phyloP scores from a whole-genome alignment of 2,329 filamentous ascomycete genomes.

The Neofusicoccum laricinum region DNA sequence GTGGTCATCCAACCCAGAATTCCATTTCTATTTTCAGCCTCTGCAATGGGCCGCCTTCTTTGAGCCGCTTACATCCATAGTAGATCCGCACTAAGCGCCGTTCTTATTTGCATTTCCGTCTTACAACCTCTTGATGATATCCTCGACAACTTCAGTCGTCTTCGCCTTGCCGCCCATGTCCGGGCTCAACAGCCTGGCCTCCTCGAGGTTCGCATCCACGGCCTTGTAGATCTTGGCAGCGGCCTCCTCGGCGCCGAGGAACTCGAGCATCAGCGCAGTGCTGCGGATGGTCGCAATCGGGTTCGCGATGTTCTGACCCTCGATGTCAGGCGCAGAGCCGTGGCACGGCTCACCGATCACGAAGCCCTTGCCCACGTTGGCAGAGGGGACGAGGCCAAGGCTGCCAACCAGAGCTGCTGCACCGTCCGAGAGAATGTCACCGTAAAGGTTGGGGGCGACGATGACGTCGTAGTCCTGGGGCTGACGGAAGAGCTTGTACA shows the following conservation, averaged over 20 bases:
- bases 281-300: conserved; percentile 92
- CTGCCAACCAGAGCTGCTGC: conserved; percentile 91
- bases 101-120: conserved; percentile 1
- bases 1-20: background rate
- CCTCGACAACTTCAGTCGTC: conserved; percentile 81
- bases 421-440: conserved; percentile 93
- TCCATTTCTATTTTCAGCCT: background rate
- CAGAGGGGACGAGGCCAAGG: conserved; percentile 86
- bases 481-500: conserved; percentile 98
- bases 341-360: conserved; percentile 98
- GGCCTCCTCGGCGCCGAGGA: conserved; percentile 80
- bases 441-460: conserved; percentile 95
- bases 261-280: conserved; percentile 93
- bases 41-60: background rate
- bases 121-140: conserved; percentile 80
- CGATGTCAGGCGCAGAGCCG: conserved; percentile 91
- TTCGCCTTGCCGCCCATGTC: conserved; percentile 85
- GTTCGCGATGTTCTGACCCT: conserved; percentile 89
- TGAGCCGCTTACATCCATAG: background rate
- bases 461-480: conserved; percentile 95
- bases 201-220: conserved; percentile 84
- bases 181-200: conserved; percentile 77
- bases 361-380: conserved; percentile 91
- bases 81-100: background rate
- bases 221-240: conserved; percentile 88